These are phyloP conservation scores for Amanita brunnescens DNA, from an alignment of 768 basidiomycete genomes.

Conservation along the genomic window DNA sequence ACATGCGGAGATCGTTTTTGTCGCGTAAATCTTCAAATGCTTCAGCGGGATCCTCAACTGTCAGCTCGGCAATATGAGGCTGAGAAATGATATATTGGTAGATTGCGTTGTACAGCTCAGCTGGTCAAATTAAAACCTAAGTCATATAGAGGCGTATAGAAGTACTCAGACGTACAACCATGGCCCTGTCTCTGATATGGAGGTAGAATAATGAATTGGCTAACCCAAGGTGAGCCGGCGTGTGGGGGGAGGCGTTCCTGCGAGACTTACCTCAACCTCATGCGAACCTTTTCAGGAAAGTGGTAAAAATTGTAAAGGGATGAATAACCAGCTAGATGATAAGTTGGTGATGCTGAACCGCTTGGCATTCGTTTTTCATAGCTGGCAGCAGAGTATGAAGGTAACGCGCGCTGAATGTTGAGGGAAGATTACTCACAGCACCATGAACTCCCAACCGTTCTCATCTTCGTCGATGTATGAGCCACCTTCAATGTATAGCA, in stretches of 20 bases:
- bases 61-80: slow-evolving; percentile 77
- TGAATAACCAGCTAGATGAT: slow-evolving; percentile 93
- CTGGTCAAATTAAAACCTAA: slow-evolving; percentile 27
- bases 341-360: slow-evolving; percentile 42
- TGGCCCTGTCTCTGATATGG: slow-evolving; percentile 88
- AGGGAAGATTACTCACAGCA: slow-evolving; percentile 49
- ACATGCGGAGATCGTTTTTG: slow-evolving; percentile 78
- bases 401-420: background rate
- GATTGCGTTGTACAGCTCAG: slow-evolving; percentile 79
- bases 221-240: slow-evolving; percentile 21
- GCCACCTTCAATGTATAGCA: slow-evolving; percentile 92
- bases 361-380: slow-evolving; percentile 76
- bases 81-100: slow-evolving; percentile 66
- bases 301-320: slow-evolving; percentile 94
- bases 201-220: slow-evolving; percentile 90
- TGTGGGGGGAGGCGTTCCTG: background rate
- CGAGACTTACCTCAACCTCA: slow-evolving; percentile 68
- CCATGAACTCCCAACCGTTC: slow-evolving; percentile 86
- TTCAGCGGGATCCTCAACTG: slow-evolving; percentile 97
- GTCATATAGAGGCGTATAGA: background rate
- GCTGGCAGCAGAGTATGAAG: slow-evolving; percentile 27
- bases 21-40: slow-evolving; percentile 96
- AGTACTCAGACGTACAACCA: slow-evolving; percentile 57
- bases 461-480: slow-evolving; percentile 94
- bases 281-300: slow-evolving; percentile 83